These are phyloP conservation scores for Candida namnaoensis DNA, from an alignment of 805 yeast genomes.

Conservation along the genomic window DNA sequence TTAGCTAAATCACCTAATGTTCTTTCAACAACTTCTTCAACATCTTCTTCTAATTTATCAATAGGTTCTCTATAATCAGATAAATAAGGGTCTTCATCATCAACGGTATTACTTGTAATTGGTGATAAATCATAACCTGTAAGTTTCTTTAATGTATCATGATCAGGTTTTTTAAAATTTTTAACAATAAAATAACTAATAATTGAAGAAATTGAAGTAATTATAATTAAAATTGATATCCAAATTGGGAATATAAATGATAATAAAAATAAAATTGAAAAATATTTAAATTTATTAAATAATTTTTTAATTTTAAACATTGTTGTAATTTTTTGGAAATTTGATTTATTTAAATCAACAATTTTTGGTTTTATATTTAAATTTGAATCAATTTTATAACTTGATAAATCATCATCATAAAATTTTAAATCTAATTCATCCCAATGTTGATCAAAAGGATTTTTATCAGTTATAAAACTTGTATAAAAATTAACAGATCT, in stretches of 20 bases:
- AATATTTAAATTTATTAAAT: constrained; percentile 13
- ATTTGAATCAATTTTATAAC: constrained; percentile 11
- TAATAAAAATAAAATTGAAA: constrained; percentile 13
- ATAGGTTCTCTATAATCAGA: no score
- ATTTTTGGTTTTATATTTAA: constrained; percentile 35
- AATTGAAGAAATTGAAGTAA: constrained; percentile 22
- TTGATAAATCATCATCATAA: constrained; percentile 29
- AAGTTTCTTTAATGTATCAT: constrained; percentile 4
- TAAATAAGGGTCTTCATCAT: no score
- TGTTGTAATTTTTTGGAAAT: constrained; percentile 1
- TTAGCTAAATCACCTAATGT: no score
- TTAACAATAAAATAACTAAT: constrained; percentile 32
- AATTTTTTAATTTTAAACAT: constrained; percentile 4
- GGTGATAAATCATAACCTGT: no score
- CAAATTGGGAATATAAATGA: constrained; percentile 33
- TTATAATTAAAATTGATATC: constrained; percentile 36
- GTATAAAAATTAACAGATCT: constrained; percentile 86
- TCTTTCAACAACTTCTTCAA: no score
- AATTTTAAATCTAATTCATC: constrained; percentile 30
- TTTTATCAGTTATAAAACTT: constrained; percentile 60
- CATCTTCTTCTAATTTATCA: no score
- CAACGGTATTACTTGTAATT: no score
- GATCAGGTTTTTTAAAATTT: constrained; percentile 13
- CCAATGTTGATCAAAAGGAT: constrained; percentile 64
- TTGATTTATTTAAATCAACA: constrained; percentile 37